Base-by-base conservation (phyloP, 2,329 filamentous ascomycete species). In the Mollisiaceae sp. region DNA sequence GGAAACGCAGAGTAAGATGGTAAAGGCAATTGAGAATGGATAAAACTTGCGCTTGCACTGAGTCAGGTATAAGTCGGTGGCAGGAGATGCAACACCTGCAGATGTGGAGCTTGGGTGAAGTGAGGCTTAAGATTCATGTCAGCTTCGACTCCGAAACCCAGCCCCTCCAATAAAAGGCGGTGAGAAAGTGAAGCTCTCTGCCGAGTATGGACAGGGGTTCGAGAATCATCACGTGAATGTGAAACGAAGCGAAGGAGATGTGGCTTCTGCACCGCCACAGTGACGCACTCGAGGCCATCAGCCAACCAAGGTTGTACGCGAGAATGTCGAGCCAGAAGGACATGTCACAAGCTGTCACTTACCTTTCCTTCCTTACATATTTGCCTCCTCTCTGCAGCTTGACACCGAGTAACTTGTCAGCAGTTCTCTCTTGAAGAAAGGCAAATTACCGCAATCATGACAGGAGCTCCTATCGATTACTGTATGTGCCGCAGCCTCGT, bases 401-500 rank as follows among this genome's bases (percentile, higher is more conserved):
- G 11, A 35, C 27, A 32, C 50, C 50, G 27, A 54, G 50, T 54
- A 54, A 3, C 22, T 54, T 32, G 50, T 35, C 22, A 54, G 27
- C 50, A 35, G 24, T 27, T 5, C 24, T 35, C 32, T 52, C 20
- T 32, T 35, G 24, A 54, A 12, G 24, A 54, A 54, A 54, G 50
- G 14, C 22, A 54, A 54, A 54, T 5, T 32, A 27, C 24, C 59
- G 39, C 38, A 35, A 60, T 50, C 14, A 66, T 66, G 64, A 24
- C 66, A 5, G 62, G 55, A n/a, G 20, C 60, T 52, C 68, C 62
- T 43, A 65, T 67, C 50, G 65, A 76, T 73, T 70, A 81, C 65
- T 82, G 80, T 81, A 77, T 72, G 76, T 71, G 15, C 45, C 36
- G 18, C 45, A 62, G 61, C 64, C 66, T 65, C 55, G 61, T 39